phyloP scores from a whole-genome alignment of 371 early-diverging fungal genomes.

The Lichtheimia ornata region DNA sequence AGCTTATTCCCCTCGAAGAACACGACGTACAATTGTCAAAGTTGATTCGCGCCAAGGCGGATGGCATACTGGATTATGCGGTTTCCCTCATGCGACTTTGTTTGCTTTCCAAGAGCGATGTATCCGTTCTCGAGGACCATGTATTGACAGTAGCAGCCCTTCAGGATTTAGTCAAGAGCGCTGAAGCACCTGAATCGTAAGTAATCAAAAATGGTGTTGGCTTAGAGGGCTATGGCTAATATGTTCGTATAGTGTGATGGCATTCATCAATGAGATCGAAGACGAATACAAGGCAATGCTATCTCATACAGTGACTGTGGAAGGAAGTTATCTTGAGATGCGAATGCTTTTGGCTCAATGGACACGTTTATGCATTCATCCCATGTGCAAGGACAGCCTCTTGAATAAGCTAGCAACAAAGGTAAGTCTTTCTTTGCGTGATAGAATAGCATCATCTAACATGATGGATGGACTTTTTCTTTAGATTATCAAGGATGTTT shows the following conservation, averaged over 20 bases:
- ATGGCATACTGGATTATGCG: slow-evolving; percentile 75
- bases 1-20: slow-evolving; percentile 77
- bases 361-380: slow-evolving; percentile 84
- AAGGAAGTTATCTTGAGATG: slow-evolving; percentile 63
- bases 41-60: slow-evolving; percentile 72
- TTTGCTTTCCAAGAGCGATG: slow-evolving; percentile 57
- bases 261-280: slow-evolving; percentile 27
- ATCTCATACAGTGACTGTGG: slow-evolving; percentile 28
- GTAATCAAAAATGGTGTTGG: not conserved
- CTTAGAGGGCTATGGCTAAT: not conserved
- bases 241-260: slow-evolving; percentile 28
- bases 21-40: slow-evolving; percentile 88
- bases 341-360: slow-evolving; percentile 81
- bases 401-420: slow-evolving; percentile 59
- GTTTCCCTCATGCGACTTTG: slow-evolving; percentile 70
- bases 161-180: slow-evolving; percentile 55
- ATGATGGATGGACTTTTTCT: too few relatives aligned
- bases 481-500: not conserved
- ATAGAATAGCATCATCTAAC: not conserved
- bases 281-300: slow-evolving; percentile 31
- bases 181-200: slow-evolving; percentile 60
- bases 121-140: slow-evolving; percentile 71
- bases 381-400: slow-evolving; percentile 72
- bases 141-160: slow-evolving; percentile 71
- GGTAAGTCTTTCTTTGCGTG: slow-evolving; percentile 28